Conservation (phyloP, 2,329 filamentous ascomycete genomes). For the Fusarium sp. region DNA sequence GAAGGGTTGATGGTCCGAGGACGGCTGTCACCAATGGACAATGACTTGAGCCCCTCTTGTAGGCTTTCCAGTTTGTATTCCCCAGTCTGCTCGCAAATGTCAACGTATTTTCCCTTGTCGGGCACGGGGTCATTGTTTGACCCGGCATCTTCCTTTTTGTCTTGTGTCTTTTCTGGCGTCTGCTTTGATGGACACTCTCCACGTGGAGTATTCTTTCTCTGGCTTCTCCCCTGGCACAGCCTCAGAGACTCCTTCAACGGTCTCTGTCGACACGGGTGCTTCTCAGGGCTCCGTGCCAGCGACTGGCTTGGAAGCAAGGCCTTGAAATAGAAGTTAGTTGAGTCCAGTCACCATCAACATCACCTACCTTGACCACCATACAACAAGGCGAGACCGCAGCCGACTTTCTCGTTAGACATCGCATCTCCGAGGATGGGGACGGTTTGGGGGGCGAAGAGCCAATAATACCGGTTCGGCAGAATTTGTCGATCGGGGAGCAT, state of each 20-base stretch:
- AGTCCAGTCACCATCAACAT: neutral
- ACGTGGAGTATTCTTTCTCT: neutral
- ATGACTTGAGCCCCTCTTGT: conserved; percentile 1
- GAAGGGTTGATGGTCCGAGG: neutral
- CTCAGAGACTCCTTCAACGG: conserved; percentile 8
- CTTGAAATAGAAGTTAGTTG: conserved; percentile 7
- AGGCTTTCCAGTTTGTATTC: conserved; percentile 7
- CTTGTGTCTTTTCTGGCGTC: neutral
- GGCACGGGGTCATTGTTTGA: neutral
- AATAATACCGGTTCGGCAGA: neutral
- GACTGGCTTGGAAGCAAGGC: neutral
- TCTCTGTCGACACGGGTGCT: conserved; percentile 4
- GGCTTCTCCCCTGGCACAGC: conserved; percentile 2
- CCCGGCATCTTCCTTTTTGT: neutral
- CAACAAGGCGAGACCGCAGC: conserved; percentile 9
- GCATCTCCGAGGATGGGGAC: conserved; percentile 3
- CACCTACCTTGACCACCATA: conserved; percentile 14
- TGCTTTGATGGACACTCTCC: neutral
- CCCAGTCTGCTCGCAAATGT: neutral
- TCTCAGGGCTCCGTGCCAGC: neutral
- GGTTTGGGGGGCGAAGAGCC: conserved; percentile 3
- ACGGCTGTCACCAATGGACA: conserved; percentile 8
- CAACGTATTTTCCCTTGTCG: conserved; percentile 21
- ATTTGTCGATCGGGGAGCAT: neutral
- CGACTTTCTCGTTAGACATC: conserved; percentile 1